Percentiles rank a stretch among this genome's conserved stretches.
phyloP scores from a whole-genome alignment of 148 eudicot species.

The Oxyria digyna region DNA sequence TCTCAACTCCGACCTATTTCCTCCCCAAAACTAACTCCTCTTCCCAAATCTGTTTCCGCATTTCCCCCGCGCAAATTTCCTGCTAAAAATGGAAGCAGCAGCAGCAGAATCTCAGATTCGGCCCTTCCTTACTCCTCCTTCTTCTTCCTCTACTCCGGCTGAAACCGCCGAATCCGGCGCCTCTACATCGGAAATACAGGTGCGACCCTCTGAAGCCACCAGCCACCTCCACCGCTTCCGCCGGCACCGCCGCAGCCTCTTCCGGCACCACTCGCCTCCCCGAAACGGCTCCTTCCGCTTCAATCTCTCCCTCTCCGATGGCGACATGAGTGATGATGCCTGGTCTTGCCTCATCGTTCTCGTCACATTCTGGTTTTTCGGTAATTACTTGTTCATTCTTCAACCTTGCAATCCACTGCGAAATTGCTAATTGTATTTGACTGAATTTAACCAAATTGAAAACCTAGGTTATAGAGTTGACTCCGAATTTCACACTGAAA shows the following conservation, averaged over 20 bases:
- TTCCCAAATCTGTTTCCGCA: neutral
- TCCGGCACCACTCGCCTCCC: conserved; percentile 1
- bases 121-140: neutral
- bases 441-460: neutral
- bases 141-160: conserved; percentile 10
- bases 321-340: conserved; percentile 21
- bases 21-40: conserved; percentile 12
- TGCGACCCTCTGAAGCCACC: neutral
- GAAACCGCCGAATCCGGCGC: conserved; percentile 11
- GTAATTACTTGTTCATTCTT: conserved; percentile 16
- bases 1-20: neutral
- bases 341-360: conserved; percentile 40
- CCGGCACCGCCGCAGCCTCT: neutral
- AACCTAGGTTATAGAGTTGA: neutral
- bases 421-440: neutral
- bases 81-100: neutral
- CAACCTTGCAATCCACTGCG: neutral
- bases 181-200: conserved; percentile 3
- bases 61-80: neutral
- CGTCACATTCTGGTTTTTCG: conserved; percentile 41
- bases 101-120: neutral
- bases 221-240: conserved; percentile 1
- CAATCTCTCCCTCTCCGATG: conserved; percentile 13
- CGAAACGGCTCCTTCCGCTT: conserved; percentile 15
- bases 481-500: neutral